Base-by-base conservation (phyloP, 495 filamentous ascomycete genomes). In the Viridothelium virens region DNA sequence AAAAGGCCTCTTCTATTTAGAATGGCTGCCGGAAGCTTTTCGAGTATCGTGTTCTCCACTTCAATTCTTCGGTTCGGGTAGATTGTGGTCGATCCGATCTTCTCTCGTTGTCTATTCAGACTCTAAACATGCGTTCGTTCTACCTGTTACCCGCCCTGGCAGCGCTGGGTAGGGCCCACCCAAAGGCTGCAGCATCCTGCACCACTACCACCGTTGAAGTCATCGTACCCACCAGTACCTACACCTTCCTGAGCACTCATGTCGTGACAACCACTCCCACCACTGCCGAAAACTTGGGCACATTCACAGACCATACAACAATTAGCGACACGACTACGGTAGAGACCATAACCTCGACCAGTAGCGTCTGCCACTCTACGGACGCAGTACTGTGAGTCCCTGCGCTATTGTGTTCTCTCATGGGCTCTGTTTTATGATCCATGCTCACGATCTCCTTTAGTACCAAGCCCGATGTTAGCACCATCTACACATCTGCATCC, bases 151-250 rank as follows among this genome's bases (percentile, higher is more conserved):
- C 65, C 14, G 31, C 62, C n/a, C 56, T 66, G 16, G 33, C 56
- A 62, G 48, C 48, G 11, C 48, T 53, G 18, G 5, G 10, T 5
- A 36, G 38, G 18, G 67, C 67, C 44, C 56, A 61, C 18, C 67
- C 67, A 16, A 59, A 68, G 36, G 53, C 62, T 56, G 63, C 38
- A 2, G 18, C 38, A 14, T 37, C 16, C 33, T 68, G 67, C 36
- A 63, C 62, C 12, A 68, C 67, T 2, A 64, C 65, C n/a, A 68
- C 67, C 2, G 38, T 14, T 50, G 67, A 68, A 61, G 63, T 62
- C 48, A 68, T 68, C 3, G n/a, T 68, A 16, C 67, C 67, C 5
- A 68, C 67, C 7, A 56, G 16, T 12, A 65, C 63, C 4, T 68
- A 65, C 63, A 65, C 63, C 1, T 53, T 53, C 18, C 48, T 53